Percentiles rank a stretch among this genome's conserved stretches.
phyloP scores from a whole-genome alignment of 352 stramenopile genomes.

The Phytopythium kandeliae region DNA sequence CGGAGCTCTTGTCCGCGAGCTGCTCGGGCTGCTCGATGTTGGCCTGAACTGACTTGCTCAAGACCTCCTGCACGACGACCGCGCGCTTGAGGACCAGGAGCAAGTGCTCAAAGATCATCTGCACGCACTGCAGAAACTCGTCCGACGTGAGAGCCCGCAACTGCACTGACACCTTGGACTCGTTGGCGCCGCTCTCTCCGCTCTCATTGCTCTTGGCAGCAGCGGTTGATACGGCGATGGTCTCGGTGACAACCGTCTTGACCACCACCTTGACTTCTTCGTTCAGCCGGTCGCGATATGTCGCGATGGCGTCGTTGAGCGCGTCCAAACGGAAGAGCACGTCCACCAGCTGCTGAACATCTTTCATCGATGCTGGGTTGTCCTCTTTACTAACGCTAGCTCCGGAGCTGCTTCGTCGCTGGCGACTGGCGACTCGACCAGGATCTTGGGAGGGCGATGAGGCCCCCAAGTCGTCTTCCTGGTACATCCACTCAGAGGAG shows the following conservation, averaged over 20 bases:
- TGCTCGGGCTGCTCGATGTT: constrained; percentile 42
- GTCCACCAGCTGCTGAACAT: constrained; percentile 55
- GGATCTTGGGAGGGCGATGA: background rate
- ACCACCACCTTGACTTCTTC: constrained; percentile 86
- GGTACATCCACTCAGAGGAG: constrained; percentile 77
- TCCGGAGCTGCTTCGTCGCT: constrained; percentile 4
- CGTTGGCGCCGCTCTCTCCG: constrained; percentile 10
- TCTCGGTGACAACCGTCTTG: constrained; percentile 87
- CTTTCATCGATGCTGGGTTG: constrained; percentile 20
- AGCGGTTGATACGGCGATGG: constrained; percentile 62
- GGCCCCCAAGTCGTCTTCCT: constrained; percentile 31
- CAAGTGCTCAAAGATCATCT: constrained; percentile 89
- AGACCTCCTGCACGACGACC: constrained; percentile 67
- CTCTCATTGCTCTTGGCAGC: constrained; percentile 20
- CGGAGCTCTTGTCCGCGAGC: background rate
- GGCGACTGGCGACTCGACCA: background rate
- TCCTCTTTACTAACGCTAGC: constrained; percentile 24
- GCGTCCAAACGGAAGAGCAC: constrained; percentile 74
- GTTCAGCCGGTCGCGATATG: constrained; percentile 76
- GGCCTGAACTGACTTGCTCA: constrained; percentile 68
- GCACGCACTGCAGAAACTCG: constrained; percentile 82
- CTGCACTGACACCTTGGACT: constrained; percentile 83
- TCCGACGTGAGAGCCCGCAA: constrained; percentile 72
- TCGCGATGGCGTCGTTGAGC: constrained; percentile 59
- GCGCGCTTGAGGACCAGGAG: constrained; percentile 75